A percentile compares a stretch with the other conserved stretches of the same genome.
These are phyloP conservation scores for Coemansia sp. DNA, from an alignment of 192 early-diverging fungal species.

Conservation along the genomic window DNA sequence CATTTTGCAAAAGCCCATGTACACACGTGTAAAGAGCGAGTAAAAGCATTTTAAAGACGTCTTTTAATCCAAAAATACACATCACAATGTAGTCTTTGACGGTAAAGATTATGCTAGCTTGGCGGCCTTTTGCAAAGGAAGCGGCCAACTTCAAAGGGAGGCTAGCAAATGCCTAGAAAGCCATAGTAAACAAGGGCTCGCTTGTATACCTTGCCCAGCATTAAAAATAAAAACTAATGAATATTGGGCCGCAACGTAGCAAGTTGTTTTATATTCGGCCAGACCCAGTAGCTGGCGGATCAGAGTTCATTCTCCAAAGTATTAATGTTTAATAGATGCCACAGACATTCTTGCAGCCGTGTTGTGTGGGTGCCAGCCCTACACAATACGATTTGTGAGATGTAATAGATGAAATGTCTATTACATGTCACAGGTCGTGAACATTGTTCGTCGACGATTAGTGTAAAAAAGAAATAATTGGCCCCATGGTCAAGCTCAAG, in stretches of 20 bases:
- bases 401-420: background rate
- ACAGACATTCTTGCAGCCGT: background rate
- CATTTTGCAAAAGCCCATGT: background rate
- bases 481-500: constrained; percentile 8
- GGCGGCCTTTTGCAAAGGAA: background rate
- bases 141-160: background rate
- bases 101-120: background rate
- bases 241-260: no score
- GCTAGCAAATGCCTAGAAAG: background rate
- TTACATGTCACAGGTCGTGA: no score
- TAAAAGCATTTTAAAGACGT: background rate
- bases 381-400: background rate
- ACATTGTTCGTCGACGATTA: background rate
- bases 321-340: constrained; percentile 11
- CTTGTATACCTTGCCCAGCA: no score
- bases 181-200: no score
- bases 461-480: background rate
- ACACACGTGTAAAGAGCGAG: background rate
- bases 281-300: no score
- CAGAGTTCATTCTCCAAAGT: no score
- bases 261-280: no score
- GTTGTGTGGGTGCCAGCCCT: no score
- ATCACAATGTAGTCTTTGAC: background rate
- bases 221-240: no score
- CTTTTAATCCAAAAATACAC: background rate